These are phyloP conservation scores for Orychophragmus violaceus DNA, from an alignment of 345 rosid species.

Conservation along the genomic window DNA sequence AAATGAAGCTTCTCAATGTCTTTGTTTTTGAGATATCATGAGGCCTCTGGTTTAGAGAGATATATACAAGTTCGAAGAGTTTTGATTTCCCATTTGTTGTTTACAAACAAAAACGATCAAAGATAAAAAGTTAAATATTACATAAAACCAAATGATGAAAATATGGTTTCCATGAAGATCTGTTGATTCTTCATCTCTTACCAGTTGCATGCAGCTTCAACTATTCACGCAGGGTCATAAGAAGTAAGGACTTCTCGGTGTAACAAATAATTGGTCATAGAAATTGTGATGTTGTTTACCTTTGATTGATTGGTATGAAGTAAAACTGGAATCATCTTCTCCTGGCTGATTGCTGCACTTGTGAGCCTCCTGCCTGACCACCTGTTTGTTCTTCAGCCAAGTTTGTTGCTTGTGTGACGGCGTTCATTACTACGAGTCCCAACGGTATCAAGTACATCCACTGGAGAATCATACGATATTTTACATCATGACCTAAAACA, in stretches of 20 bases:
- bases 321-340: conserved; percentile 46
- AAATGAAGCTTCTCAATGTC: neutral
- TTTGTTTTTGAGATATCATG: neutral
- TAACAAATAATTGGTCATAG: neutral
- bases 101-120: neutral
- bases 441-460: conserved; percentile 96
- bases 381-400: conserved; percentile 67
- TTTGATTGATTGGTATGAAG: neutral
- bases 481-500: neutral
- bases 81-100: neutral
- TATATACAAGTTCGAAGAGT: neutral
- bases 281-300: neutral
- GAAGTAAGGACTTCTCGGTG: neutral
- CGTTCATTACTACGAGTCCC: conserved; percentile 88
- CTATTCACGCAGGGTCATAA: neutral
- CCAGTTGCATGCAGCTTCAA: conserved; percentile 14
- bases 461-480: conserved; percentile 35
- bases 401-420: conserved; percentile 87
- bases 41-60: neutral
- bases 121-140: neutral
- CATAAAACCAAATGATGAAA: conserved; percentile 8
- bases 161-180: neutral
- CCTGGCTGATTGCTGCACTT: conserved; percentile 44
- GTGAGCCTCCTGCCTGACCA: conserved; percentile 45
- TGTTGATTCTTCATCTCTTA: conserved; percentile 13